phyloP scores from a whole-genome alignment of 495 filamentous ascomycete genomes.

The Cercophora sp. region DNA sequence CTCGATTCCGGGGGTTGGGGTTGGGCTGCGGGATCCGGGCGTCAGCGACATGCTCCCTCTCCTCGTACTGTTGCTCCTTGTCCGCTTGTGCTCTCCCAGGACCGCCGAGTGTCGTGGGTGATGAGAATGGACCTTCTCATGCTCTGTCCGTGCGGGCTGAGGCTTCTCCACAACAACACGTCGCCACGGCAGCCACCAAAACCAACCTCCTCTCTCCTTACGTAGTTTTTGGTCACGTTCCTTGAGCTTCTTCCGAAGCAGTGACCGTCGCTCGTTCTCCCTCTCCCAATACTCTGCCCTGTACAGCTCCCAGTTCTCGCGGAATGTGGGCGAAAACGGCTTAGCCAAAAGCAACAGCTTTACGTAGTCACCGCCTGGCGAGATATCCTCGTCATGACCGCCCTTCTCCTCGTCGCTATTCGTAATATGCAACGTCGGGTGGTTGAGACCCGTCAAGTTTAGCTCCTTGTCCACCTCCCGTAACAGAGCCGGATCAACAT shows the following conservation, averaged over 20 bases:
- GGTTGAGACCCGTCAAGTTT: constrained; percentile 33
- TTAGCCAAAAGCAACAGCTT: constrained; percentile 90
- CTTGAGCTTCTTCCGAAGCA: constrained; percentile 64
- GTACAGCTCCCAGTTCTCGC: constrained; percentile 97
- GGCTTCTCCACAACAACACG: constrained; percentile 32
- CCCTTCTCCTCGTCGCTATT: constrained; percentile 45
- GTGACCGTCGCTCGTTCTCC: constrained; percentile 83
- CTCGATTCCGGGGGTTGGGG: constrained; percentile 49
- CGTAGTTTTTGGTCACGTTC: constrained; percentile 62
- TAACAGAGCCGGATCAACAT: constrained; percentile 54
- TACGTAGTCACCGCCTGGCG: constrained; percentile 83
- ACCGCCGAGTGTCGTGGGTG: constrained; percentile 37
- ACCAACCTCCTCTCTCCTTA: constrained; percentile 67
- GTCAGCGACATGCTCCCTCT: constrained; percentile 43
- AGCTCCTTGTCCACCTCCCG: constrained; percentile 49
- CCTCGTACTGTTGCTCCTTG: constrained; percentile 45
- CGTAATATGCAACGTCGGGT: constrained; percentile 40
- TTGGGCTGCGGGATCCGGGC: constrained; percentile 44
- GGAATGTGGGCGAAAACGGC: constrained; percentile 88
- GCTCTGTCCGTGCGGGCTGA: constrained; percentile 15
- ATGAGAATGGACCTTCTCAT: constrained; percentile 35
- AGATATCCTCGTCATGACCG: constrained; percentile 79
- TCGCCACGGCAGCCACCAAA: constrained; percentile 74
- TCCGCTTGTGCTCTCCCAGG: constrained; percentile 41
- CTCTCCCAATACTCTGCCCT: constrained; percentile 92